Evolutionary conservation across 1,139 yeast species (phyloP).

Genomic region (Blastobotrys illinoisensis): DNA sequence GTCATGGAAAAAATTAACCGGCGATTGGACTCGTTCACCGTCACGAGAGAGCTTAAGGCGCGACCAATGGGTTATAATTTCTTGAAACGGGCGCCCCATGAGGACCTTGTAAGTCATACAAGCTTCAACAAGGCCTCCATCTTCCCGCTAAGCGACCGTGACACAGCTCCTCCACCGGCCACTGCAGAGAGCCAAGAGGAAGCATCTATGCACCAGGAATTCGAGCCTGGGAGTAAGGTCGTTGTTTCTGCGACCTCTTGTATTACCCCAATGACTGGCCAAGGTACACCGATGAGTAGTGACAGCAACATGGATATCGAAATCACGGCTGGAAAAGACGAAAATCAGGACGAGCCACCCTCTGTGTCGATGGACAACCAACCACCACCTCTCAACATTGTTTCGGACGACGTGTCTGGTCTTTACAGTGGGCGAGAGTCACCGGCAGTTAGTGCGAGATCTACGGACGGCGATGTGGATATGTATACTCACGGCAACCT

Average conservation of each 20-base stretch:
- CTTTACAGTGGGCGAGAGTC: not conserved
- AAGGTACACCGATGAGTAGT: not conserved
- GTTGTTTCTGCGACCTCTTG: not conserved
- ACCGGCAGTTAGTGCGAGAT: not conserved
- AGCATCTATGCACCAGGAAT: not conserved
- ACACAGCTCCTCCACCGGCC: not conserved
- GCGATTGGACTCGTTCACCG: not conserved
- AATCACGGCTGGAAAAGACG: not conserved
- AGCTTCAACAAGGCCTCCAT: not conserved
- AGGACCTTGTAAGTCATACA: not conserved
- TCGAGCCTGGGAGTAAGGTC: not conserved
- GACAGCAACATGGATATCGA: not conserved
- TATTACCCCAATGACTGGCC: not conserved
- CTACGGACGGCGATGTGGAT: not conserved
- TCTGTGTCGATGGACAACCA: not conserved
- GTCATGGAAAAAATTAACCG: slow-evolving; percentile 47
- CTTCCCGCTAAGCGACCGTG: not conserved
- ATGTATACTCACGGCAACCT: not conserved
- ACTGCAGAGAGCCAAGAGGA: not conserved
- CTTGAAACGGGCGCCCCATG: not conserved
- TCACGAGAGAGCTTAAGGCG: not conserved
- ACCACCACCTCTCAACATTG: not conserved
- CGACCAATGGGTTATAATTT: not conserved
- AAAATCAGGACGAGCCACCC: not conserved
- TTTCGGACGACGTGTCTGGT: not conserved